Evolutionary conservation across 805 yeast genomes (phyloP), one percentile per base, ranked within the genome.

Genomic region (Yarrowia sp.): DNA sequence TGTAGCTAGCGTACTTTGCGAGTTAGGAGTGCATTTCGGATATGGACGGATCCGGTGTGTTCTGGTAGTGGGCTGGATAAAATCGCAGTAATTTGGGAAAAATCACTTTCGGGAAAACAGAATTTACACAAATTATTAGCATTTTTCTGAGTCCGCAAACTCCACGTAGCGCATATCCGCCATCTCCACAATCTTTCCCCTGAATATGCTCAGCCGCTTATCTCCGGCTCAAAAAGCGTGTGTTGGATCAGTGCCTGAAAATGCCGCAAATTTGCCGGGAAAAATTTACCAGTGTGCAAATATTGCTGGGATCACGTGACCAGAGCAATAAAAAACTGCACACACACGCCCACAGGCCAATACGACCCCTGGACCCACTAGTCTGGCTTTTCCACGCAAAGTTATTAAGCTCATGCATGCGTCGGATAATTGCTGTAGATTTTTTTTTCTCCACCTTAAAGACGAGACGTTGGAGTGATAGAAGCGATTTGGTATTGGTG

Each of bases 381-480:
- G 9, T 9, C 27, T 7, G 9, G 9, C 27, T 9, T 25, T 9
- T 25, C 9, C 27, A 6, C 9, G 9, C 27, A 42, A 25, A 21
- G 12, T 25, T 22, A 44, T 44, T 44, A 44, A 44, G 49, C 49
- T 44, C 49, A 27, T 44, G 49, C 49, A 44, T 44, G 27, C 33
- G 49, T 44, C 49, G 49, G 49, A 44, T 27, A 44, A 44, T 44
- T 44, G 49, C 49, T 44, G 49, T 44, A 44, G 49, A 44, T 44
- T 44, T 44, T 44, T 44, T 41, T n/a, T n/a, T n/a, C n/a, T 25
- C 33, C 47, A 41, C 31, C 49, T 44, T 44, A 44, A 44, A 44
- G 49, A 44, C 49, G 18, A 38, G 27, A 22, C 27, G 44, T 39
- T 35, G 39, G 8, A n/a, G 16, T 18, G 5, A 8, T 9, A 13